Base-by-base conservation (phyloP, 2,329 filamentous ascomycete genomes). In the Ophiostoma novo-ulmi region DNA sequence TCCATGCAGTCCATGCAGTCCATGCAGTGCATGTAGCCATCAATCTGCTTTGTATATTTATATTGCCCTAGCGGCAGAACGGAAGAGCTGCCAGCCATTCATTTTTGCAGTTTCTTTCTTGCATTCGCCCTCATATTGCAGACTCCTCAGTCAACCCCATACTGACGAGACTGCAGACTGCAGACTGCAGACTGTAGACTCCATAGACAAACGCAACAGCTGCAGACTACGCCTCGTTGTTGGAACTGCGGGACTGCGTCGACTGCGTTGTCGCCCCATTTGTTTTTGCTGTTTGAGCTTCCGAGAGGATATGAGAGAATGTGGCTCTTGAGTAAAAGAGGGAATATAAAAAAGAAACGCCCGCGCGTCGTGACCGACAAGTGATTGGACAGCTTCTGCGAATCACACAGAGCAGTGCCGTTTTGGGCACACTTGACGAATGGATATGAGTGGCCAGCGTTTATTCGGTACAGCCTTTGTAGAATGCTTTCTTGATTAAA, bases 161-260 rank as follows among this genome's bases (percentile, higher is more conserved):
- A 48, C 38, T 10, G 10, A 31, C 31, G 2, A 39, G 11, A 10
- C 38, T 39, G 3, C 38, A 31, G 11, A 10, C 38, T 39, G 3
- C 38, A 31, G 22, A 26, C n/a, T 58, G 31, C 31, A 31, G 31
- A 31, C 10, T 1, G 3, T 10, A 39, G 11, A 10, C 38, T 39
- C 38, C 38, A 31, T 31, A 39, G 38, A 11, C 38, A 11, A 13
- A 10, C 38, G 5, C 44, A 3, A n/a, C 44, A 48, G 17, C 14
- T 58, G n/a, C n/a, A 58, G 22, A 26, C n/a, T 58, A 26, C 52
- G 52, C 52, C 52, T 58, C 52, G 52, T 58, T 58, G 22, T 58
- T 20, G n/a, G 44, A 20, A 58, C 22, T 48, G 14, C 14, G 44
- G 20, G 44, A 20, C 44, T 48, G 44, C 44, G 8, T 6, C 44